Conservation (phyloP, 257 asterid species). For the Thymus quinquecostatus region DNA sequence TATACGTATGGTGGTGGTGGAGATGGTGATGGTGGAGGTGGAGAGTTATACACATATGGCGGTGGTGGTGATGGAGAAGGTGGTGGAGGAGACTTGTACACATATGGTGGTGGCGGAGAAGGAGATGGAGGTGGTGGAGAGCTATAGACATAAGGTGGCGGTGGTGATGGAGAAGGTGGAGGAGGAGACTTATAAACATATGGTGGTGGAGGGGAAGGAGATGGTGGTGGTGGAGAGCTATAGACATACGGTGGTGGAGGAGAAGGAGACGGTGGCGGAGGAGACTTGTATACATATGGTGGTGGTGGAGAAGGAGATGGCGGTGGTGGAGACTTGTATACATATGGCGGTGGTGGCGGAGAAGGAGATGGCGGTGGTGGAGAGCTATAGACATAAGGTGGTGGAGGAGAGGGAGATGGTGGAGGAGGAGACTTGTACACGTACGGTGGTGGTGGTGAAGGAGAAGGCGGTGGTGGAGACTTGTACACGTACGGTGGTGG, state of each 20-base stretch:
- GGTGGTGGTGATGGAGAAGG: slow-evolving; percentile 39
- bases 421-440: slow-evolving; percentile 47
- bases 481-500: slow-evolving; percentile 47
- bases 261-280: slow-evolving; percentile 38
- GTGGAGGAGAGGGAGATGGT: slow-evolving; percentile 40
- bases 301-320: slow-evolving; percentile 44
- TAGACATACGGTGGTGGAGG: slow-evolving; percentile 49
- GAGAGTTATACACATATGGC: slow-evolving; percentile 40
- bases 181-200: slow-evolving; percentile 45
- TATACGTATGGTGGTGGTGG: slow-evolving; percentile 39
- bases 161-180: slow-evolving; percentile 36
- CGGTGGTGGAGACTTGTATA: slow-evolving; percentile 46
- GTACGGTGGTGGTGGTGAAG: slow-evolving; percentile 48
- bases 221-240: slow-evolving; percentile 46
- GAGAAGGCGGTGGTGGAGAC: slow-evolving; percentile 42
- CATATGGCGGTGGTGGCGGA: slow-evolving; percentile 46
- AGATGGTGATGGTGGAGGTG: slow-evolving; percentile 51
- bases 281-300: slow-evolving; percentile 40
- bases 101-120: slow-evolving; percentile 41
- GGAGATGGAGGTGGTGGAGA: slow-evolving; percentile 53
- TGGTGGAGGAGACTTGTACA: slow-evolving; percentile 42
- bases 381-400: slow-evolving; percentile 41
- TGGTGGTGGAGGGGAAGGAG: slow-evolving; percentile 42
- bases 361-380: slow-evolving; percentile 46
- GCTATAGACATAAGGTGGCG: slow-evolving; percentile 32